These are phyloP conservation scores for Epithemia pelagica DNA, from an alignment of 108 stramenopile genomes.

Conservation along the genomic window DNA sequence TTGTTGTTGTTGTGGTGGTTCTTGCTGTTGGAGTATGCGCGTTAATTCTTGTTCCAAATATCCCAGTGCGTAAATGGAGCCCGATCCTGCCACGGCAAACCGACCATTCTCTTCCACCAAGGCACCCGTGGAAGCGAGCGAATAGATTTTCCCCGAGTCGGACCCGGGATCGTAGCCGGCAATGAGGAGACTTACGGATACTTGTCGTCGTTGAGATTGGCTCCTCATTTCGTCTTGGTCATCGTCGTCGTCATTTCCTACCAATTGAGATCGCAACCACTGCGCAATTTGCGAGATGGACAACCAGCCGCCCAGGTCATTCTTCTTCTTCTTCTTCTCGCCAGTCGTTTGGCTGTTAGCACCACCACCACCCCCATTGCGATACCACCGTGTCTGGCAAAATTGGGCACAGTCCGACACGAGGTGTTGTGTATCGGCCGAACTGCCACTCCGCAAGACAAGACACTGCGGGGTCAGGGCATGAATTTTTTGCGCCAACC, in stretches of 20 bases:
- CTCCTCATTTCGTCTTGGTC: neutral
- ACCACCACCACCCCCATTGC: slow-evolving; percentile 19
- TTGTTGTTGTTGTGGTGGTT: neutral
- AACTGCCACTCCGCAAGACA: slow-evolving; percentile 75
- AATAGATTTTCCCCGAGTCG: slow-evolving; percentile 41
- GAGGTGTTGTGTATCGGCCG: slow-evolving; percentile 78
- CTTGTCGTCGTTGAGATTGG: neutral
- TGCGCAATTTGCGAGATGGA: slow-evolving; percentile 63
- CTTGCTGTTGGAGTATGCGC: neutral
- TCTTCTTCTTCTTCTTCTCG: too few relatives aligned
- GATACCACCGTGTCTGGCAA: slow-evolving; percentile 34
- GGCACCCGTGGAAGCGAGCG: slow-evolving; percentile 45
- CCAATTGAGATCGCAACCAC: slow-evolving; percentile 27
- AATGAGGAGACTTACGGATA: slow-evolving; percentile 66
- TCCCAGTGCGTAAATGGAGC: slow-evolving; percentile 62
- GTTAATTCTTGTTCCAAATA: slow-evolving; percentile 42
- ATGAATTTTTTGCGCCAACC: slow-evolving; percentile 64
- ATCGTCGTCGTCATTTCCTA: neutral
- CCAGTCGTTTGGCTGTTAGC: too few relatives aligned
- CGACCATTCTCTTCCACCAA: slow-evolving; percentile 46
- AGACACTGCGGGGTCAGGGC: slow-evolving; percentile 38
- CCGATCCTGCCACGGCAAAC: slow-evolving; percentile 68
- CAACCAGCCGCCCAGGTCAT: neutral
- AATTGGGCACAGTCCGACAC: slow-evolving; percentile 32
- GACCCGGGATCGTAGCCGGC: slow-evolving; percentile 51